phyloP scores from a whole-genome alignment of 169 alveolate genomes.

The Cyclospora cayetanensis region DNA sequence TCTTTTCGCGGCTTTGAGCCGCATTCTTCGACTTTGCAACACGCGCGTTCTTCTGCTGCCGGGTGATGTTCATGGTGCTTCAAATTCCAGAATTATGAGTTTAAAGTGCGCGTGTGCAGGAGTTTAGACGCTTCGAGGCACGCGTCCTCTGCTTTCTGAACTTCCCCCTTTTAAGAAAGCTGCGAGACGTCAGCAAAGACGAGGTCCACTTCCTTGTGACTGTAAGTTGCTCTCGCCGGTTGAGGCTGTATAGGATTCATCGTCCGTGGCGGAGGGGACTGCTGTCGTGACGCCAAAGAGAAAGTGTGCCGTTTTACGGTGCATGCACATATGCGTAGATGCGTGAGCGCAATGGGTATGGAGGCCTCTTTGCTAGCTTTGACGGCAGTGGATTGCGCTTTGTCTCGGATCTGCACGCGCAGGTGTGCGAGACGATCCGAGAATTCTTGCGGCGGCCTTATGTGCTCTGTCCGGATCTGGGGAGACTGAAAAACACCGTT shows the following conservation, averaged over 20 bases:
- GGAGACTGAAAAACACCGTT: not conserved
- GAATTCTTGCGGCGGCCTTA: not conserved
- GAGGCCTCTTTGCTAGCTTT: too few relatives aligned
- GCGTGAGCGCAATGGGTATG: too few relatives aligned
- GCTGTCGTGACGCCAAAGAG: too few relatives aligned
- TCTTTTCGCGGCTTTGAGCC: too few relatives aligned
- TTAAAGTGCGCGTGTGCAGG: not conserved
- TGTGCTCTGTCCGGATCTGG: not conserved
- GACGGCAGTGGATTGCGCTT: too few relatives aligned
- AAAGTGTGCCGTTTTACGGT: too few relatives aligned
- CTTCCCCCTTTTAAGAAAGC: not conserved
- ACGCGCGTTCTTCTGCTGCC: not conserved
- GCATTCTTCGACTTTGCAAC: too few relatives aligned
- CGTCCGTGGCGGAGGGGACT: too few relatives aligned
- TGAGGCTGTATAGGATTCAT: too few relatives aligned
- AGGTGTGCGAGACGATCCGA: constrained; percentile 12
- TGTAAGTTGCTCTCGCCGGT: not conserved
- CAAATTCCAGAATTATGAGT: not conserved
- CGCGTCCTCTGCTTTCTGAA: not conserved
- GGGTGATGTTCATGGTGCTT: not conserved
- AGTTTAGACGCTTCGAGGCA: not conserved
- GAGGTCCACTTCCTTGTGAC: not conserved
- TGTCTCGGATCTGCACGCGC: not conserved
- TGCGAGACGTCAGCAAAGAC: not conserved
- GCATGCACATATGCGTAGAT: too few relatives aligned